Percentiles rank a stretch among this genome's conserved stretches.
phyloP scores from a whole-genome alignment of 2,329 filamentous ascomycete genomes.

The Tolypocladium sp. region DNA sequence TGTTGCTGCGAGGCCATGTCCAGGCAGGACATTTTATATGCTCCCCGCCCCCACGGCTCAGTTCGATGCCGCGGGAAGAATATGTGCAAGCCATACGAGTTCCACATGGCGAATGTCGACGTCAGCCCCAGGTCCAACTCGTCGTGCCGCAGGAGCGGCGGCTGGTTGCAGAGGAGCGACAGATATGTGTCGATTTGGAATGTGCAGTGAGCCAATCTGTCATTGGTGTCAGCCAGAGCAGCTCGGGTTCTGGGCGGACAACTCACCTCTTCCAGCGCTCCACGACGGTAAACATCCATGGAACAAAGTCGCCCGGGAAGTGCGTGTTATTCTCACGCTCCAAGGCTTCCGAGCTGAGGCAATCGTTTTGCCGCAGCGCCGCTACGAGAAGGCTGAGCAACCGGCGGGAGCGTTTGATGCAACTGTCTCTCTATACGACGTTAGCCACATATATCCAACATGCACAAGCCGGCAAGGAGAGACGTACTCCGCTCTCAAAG shows the following conservation, averaged over 20 bases:
- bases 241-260: neutral
- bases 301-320: slow-evolving; percentile 26
- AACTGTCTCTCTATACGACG: slow-evolving; percentile 16
- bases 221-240: neutral
- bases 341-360: slow-evolving; percentile 24
- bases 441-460: neutral
- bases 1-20: slow-evolving; percentile 15
- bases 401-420: slow-evolving; percentile 20
- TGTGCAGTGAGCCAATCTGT: slow-evolving; percentile 22
- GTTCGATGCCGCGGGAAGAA: slow-evolving; percentile 22
- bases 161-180: slow-evolving; percentile 20
- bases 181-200: slow-evolving; percentile 31
- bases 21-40: slow-evolving; percentile 20
- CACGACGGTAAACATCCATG: slow-evolving; percentile 19
- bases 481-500: slow-evolving; percentile 23
- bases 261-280: slow-evolving; percentile 26
- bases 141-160: slow-evolving; percentile 21
- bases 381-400: slow-evolving; percentile 24
- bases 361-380: slow-evolving; percentile 23
- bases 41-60: slow-evolving; percentile 21
- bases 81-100: slow-evolving; percentile 24
- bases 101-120: slow-evolving; percentile 24
- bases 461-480: neutral
- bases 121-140: slow-evolving; percentile 26
- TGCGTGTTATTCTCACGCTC: slow-evolving; percentile 24